phyloP scores from a whole-genome alignment of 1,284 basidiomycete species.

The Irpex rosettiformis region DNA sequence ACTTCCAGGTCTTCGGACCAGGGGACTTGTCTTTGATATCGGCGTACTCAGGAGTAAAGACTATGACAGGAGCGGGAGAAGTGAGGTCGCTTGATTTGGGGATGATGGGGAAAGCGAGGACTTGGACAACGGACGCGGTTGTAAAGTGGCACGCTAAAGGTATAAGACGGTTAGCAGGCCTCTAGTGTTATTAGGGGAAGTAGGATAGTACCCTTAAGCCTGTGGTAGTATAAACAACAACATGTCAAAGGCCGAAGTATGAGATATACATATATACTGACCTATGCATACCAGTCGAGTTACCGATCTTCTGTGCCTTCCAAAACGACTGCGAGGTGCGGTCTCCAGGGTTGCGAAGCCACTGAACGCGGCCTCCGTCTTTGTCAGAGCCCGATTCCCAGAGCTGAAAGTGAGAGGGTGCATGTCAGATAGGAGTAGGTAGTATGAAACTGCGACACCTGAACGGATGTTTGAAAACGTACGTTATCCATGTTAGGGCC shows the following conservation, averaged over 20 bases:
- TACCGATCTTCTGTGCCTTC: slow-evolving; percentile 23
- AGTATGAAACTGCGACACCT: too few relatives aligned
- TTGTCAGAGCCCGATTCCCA: background rate
- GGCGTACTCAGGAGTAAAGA: slow-evolving; percentile 24
- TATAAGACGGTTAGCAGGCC: too few relatives aligned
- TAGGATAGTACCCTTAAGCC: background rate
- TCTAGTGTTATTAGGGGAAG: too few relatives aligned
- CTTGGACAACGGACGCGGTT: slow-evolving; percentile 20
- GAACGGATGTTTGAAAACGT: too few relatives aligned
- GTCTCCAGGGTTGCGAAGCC: slow-evolving; percentile 26
- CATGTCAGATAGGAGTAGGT: too few relatives aligned
- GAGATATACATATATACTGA: too few relatives aligned
- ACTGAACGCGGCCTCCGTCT: slow-evolving; percentile 25
- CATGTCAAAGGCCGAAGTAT: too few relatives aligned
- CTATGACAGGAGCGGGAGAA: slow-evolving; percentile 25
- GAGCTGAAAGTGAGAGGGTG: background rate
- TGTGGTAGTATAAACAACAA: too few relatives aligned
- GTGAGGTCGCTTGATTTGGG: slow-evolving; percentile 20
- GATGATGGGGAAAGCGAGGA: slow-evolving; percentile 27
- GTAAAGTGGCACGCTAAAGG: slow-evolving; percentile 24
- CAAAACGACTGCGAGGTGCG: slow-evolving; percentile 10
- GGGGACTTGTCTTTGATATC: slow-evolving; percentile 3
- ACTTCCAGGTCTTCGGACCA: slow-evolving; percentile 16
- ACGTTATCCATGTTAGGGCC: slow-evolving; percentile 27
- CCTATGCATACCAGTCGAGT: slow-evolving; percentile 24